Evolutionary conservation across 306 rosid species (phyloP), one percentile per base, ranked within the genome.

Genomic region (Datisca glomerata): DNA sequence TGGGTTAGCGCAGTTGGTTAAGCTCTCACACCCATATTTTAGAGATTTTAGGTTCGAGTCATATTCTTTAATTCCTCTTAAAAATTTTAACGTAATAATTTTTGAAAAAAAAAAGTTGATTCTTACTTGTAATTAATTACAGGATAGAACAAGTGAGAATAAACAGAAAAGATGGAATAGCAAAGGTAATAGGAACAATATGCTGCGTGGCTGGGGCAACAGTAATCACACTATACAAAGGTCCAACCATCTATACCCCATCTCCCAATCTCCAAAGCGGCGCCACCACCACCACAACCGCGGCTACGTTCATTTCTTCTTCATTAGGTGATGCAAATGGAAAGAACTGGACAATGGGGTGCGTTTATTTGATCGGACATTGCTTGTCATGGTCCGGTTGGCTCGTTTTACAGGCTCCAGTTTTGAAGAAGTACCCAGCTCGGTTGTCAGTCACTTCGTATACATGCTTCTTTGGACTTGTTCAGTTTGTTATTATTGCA

Each of bases 161-260:
- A 36, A 51, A 80, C 60, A 34, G 98, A 40, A 89, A 80, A 47
- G 98, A 89, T 28, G 98, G 98, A 8, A 55, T 89, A 28, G 77
- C 71, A 0, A 87, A 89, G 59, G 93, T 83, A 45, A 25, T 51
- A 5, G 97, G 97, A 51, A 89, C 98, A 0, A 2, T 75, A 8
- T 84, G 73, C 60, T 89, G 98, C 50, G 98, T 89, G 4, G 75
- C 78, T 1, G 98, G 98, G 18, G 98, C 98, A 5, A 64, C 84
- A 4, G 95, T 89, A 43, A 89, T 89, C 2, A 89, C 98, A 7
- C 72, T 89, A 0, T 89, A 89, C 81, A 77, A 89, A 49, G 98
- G 98, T 7, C 98, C 98, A 2, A 57, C 80, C 14, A 75, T 89
- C 34, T 89, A 84, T 72, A 84, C 79, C 55, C 98, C 98, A 61